Evolutionary conservation across 306 rosid genomes (phyloP).

Genomic region (Vigna trinervia): DNA sequence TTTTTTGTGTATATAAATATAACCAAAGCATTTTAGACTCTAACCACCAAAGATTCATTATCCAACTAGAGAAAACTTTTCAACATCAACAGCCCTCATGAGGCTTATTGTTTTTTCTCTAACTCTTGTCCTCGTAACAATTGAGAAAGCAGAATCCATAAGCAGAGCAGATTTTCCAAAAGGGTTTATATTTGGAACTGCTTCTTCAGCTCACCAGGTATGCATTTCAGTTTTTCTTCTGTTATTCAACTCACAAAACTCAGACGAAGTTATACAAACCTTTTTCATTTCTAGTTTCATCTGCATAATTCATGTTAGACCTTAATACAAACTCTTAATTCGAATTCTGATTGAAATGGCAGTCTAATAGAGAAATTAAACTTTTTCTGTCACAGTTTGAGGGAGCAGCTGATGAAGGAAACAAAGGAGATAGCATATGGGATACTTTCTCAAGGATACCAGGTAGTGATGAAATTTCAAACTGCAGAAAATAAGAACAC

Average conservation of each 20-base stretch:
- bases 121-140: slow-evolving; percentile 44
- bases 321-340: not conserved
- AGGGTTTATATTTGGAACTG: slow-evolving; percentile 89
- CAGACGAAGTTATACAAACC: not conserved
- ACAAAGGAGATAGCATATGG: slow-evolving; percentile 89
- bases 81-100: slow-evolving; percentile 57
- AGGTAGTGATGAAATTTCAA: slow-evolving; percentile 45
- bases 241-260: not conserved
- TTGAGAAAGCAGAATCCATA: slow-evolving; percentile 58
- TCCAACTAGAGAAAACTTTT: slow-evolving; percentile 25
- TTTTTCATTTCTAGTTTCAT: not conserved
- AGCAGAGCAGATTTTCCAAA: slow-evolving; percentile 84
- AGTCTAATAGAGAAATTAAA: not conserved
- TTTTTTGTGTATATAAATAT: slow-evolving; percentile 38
- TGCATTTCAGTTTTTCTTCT: slow-evolving; percentile 14
- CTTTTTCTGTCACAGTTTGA: slow-evolving; percentile 62
- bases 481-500: no score
- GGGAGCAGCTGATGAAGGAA: slow-evolving; percentile 90
- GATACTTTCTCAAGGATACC: slow-evolving; percentile 78
- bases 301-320: not conserved
- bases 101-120: slow-evolving; percentile 30
- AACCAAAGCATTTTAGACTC: slow-evolving; percentile 38
- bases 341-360: not conserved
- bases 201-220: slow-evolving; percentile 98
- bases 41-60: slow-evolving; percentile 17